Conservation (phyloP, 2,329 filamentous ascomycete species). For the Gnomoniopsis sp. region DNA sequence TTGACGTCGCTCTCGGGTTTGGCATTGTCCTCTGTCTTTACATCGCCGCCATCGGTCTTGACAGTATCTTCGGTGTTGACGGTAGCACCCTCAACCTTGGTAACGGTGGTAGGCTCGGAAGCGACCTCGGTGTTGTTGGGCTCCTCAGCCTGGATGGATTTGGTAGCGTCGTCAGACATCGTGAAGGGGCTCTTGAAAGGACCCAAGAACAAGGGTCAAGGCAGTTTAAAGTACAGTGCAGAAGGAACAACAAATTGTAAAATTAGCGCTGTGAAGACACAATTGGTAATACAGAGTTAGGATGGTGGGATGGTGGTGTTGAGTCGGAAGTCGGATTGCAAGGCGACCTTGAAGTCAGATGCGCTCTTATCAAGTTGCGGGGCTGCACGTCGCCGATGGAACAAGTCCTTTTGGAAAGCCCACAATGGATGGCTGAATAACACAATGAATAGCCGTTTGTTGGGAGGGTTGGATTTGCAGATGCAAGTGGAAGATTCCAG, state of each 20-base stretch:
- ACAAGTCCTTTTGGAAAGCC: neutral
- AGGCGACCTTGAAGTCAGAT: too few relatives aligned
- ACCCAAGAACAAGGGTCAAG: neutral
- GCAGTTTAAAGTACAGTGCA: too few relatives aligned
- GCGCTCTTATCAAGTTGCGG: neutral
- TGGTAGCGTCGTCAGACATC: neutral
- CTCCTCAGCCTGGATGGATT: neutral
- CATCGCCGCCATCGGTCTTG: constrained; percentile 14
- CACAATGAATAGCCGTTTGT: neutral
- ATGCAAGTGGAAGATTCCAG: neutral
- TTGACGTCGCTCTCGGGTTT: constrained; percentile 15
- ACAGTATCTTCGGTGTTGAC: constrained; percentile 20
- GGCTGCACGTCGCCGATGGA: neutral
- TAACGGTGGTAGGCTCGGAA: neutral
- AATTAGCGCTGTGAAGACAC: too few relatives aligned
- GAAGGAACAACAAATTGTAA: too few relatives aligned
- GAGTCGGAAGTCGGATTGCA: too few relatives aligned
- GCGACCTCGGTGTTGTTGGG: neutral
- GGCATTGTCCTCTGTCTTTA: constrained; percentile 21
- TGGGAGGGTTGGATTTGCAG: neutral
- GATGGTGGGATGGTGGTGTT: too few relatives aligned
- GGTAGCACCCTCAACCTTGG: neutral
- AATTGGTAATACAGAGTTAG: too few relatives aligned
- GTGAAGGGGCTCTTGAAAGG: neutral
- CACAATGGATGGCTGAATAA: neutral